Evolutionary conservation across 129 eudicot genomes (phyloP), one percentile per base, ranked within the genome.

Genomic region (Flaveria bidentis): DNA sequence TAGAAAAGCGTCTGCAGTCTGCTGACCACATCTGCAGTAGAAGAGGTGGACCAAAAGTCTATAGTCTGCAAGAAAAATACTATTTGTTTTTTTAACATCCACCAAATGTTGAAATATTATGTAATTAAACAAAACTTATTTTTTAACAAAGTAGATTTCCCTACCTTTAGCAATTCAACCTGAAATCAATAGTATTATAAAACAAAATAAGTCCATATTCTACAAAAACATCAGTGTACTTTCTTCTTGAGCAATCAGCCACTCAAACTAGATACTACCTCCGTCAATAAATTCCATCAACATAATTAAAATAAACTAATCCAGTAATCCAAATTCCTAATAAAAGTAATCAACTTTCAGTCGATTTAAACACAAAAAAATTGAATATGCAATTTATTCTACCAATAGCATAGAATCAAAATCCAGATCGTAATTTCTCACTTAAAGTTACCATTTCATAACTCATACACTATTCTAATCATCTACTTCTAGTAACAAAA

Each of bases 151-250:
- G 97, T 95, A 2, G 99, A 95, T 78, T 95, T 95, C 66, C 99
- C 99, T 9, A 95, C 99, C 86, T 95, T 95, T 3, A 97, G 98
- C 89, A 91, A 82, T 71, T 97, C 98, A 72, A 94, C 98, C 98
- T 94, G 86, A 73, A 85, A 70, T 36, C 42, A 22, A 61, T 20
- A 61, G 36, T 2, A 61, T 16, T 17, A 39, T 66, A 66, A 39
- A 39, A 39, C 71, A 39, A 65, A 6, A 66, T 66, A 22, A 66
- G 71, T 41, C 28, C 26, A 17, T 39, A 66, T 39, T 66, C 71
- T n/a, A 36, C 3, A 7, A 15, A 64, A 28, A 36, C 69, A 36
- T 16, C 47, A 16, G 47, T 17, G 2, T 64, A 16, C 47, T 64
- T 33, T 64, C 46, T n/a, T 33, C 15, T 64, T 7, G 22, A 64